Conservation (phyloP, 202 grass and related monocot genomes). For the Dendrocalamus latiflorus region DNA sequence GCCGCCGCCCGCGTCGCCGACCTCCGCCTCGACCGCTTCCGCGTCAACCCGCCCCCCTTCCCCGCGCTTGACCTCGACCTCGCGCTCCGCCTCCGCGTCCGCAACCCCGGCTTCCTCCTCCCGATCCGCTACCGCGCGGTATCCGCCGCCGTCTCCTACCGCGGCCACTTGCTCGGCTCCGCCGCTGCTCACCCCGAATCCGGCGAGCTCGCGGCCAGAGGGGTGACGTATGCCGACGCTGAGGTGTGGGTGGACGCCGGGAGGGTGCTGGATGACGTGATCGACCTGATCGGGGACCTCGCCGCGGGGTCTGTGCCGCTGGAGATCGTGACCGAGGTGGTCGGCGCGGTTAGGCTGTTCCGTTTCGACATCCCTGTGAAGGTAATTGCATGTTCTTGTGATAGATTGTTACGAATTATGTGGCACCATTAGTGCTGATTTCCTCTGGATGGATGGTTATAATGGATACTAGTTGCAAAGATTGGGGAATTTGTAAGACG, state of each 20-base stretch:
- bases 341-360: constrained; percentile 48
- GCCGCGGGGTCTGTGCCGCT: constrained; percentile 59
- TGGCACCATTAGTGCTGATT: background rate
- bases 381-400: constrained; percentile 23
- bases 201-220: constrained; percentile 47
- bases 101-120: constrained; percentile 51
- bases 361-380: constrained; percentile 55
- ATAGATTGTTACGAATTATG: background rate
- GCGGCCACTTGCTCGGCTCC: constrained; percentile 55
- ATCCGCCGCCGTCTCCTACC: constrained; percentile 65
- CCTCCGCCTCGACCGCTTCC: no score
- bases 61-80: background rate
- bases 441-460: background rate
- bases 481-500: background rate
- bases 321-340: constrained; percentile 65
- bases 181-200: constrained; percentile 24
- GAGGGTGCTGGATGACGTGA: constrained; percentile 50
- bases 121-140: constrained; percentile 54
- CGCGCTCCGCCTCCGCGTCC: constrained; percentile 40
- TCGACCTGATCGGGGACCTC: constrained; percentile 79
- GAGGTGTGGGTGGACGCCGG: constrained; percentile 42
- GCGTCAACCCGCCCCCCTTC: no score
- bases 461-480: background rate
- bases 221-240: constrained; percentile 8
- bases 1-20: no score